Evolutionary conservation across 331 rosid species (phyloP), one percentile per base, ranked within the genome.

Genomic region (Pyrus hybrid): DNA sequence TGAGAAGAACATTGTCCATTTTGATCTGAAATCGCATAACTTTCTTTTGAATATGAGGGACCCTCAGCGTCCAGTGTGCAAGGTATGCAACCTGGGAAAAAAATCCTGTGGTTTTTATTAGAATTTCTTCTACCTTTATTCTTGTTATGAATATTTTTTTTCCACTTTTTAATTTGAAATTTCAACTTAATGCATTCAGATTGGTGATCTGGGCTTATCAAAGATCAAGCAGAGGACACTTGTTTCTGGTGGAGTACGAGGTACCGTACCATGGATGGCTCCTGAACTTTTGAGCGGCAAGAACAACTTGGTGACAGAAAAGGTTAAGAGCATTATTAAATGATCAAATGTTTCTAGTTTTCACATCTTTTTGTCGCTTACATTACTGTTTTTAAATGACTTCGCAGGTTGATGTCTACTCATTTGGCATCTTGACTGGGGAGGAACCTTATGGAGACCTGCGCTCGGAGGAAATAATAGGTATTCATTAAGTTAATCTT

Each of bases 261-360:
- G 82, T n/a, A 82, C 85, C 8, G 18, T 78, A 67, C 80, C 85
- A 4, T 82, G 85, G 85, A 82, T 82, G 85, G 85, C 85, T 23
- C 85, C 82, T 25, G 82, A 82, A 37, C 79, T 82, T 20, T 56
- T 78, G 74, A 77, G 54, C 62, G 64, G 74, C 63, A 25, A 73
- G 63, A 71, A 74, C 26, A 67, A 30, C 67, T 30, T 67, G 80
- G 85, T 82, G 41, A 82, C 85, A 12, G 85, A 82, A 64, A 82
- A 78, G 77, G 85, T 69, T 13, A 78, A 62, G 41, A 2, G 45
- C 28, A 4, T 13, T 45, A 26, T 10, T 56, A 22, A 56, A 47
- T 30, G 53, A 28, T 51, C 23, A 72, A 30, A 32, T 2, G 17
- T 65, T 10, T 8, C 28, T 61, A 7, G 21, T 51, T 80, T 30